Evolutionary conservation across 257 asterid species (phyloP).

Genomic region (Pogostemon cablin): DNA sequence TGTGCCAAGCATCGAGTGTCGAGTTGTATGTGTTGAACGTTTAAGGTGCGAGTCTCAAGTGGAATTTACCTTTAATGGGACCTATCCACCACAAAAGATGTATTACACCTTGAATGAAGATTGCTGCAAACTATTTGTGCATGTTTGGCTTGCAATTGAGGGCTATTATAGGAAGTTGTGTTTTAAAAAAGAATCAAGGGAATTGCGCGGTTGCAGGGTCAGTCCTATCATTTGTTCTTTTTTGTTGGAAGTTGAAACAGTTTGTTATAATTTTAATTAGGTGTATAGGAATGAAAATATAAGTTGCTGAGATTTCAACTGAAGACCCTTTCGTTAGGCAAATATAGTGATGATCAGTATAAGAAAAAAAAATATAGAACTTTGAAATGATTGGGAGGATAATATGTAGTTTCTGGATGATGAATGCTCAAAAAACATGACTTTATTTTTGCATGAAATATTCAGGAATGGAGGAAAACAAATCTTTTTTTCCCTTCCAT

Average conservation of each 20-base stretch:
- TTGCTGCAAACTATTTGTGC: not conserved
- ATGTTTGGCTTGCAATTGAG: not conserved
- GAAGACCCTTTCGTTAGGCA: too few relatives aligned
- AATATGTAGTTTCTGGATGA: not conserved
- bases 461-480: too few relatives aligned
- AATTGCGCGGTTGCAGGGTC: not conserved
- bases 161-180: not conserved
- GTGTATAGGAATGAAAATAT: too few relatives aligned
- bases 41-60: not conserved
- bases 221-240: not conserved
- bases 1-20: too few relatives aligned
- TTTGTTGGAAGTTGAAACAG: too few relatives aligned
- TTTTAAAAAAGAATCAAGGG: not conserved
- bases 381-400: not conserved
- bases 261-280: too few relatives aligned
- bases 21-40: not conserved
- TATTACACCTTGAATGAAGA: not conserved
- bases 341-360: too few relatives aligned
- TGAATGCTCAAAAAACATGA: not conserved
- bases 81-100: not conserved
- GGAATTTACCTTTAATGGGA: not conserved
- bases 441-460: not conserved
- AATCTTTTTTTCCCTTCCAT: slow-evolving; percentile 23
- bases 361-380: too few relatives aligned
- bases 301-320: too few relatives aligned